Conservation (phyloP, 2,329 filamentous ascomycete genomes). For the Cercospora sojina region DNA sequence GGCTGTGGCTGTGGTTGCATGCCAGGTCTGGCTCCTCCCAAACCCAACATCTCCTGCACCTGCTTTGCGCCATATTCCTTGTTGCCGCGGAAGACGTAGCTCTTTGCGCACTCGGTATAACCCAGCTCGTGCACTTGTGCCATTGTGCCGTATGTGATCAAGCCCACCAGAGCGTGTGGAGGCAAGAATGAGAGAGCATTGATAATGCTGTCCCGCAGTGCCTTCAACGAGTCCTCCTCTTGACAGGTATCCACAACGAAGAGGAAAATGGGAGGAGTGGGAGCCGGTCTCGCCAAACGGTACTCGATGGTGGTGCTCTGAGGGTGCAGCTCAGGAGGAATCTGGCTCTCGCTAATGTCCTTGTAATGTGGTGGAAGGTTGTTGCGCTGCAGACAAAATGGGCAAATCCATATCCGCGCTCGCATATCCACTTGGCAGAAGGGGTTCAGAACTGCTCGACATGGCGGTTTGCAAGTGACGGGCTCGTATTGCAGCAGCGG, state of each 20-base stretch:
- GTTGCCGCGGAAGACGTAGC: constrained; percentile 95
- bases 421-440: constrained; percentile 89
- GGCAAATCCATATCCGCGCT: constrained; percentile 83
- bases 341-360: constrained; percentile 79
- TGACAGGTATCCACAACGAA: constrained; percentile 88
- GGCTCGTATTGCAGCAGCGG: constrained; percentile 93
- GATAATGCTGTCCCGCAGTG: constrained; percentile 80
- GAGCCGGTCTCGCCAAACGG: constrained; percentile 74
- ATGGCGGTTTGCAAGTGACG: constrained; percentile 93
- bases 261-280: constrained; percentile 80
- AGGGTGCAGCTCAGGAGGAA: constrained; percentile 79
- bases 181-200: constrained; percentile 81
- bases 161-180: constrained; percentile 75
- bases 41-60: constrained; percentile 97
- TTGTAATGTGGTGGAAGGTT: constrained; percentile 83
- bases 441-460: constrained; percentile 91
- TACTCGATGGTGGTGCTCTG: constrained; percentile 90
- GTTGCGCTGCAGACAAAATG: constrained; percentile 82
- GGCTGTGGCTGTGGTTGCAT: constrained; percentile 69
- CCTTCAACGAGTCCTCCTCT: constrained; percentile 79
- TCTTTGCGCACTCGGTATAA: constrained; percentile 97
- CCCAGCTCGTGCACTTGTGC: constrained; percentile 97
- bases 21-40: constrained; percentile 69
- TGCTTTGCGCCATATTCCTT: constrained; percentile 99
- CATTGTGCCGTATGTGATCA: constrained; percentile 93